Evolutionary conservation across 345 rosid genomes (phyloP), one percentile per base, ranked within the genome.

Genomic region (Gossypium bickii): DNA sequence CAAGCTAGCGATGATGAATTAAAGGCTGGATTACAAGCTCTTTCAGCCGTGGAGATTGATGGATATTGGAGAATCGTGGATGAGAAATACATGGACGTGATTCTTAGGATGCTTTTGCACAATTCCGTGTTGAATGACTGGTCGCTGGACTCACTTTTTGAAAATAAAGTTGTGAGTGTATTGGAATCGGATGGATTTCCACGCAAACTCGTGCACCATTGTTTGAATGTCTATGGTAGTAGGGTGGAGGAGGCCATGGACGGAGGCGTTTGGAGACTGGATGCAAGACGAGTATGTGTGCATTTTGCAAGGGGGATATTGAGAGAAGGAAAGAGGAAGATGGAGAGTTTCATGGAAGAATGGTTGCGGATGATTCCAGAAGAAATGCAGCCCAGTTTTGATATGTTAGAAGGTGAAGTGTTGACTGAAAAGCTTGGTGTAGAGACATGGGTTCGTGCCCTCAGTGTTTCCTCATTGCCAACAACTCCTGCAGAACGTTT

Each of bases 351-450:
- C 67, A 84, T 88, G 85, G 92, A 82, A 17, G 90, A 87, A 77
- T 93, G 95, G 99, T 76, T 10, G 78, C 77, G 74, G 79, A 83
- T 80, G 80, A 82, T 91, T 55, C 99, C 97, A 0, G 84, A 83
- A 25, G 92, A 90, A 59, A 89, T 93, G 86, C 85, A 84, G 58
- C 87, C 79, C 45, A 87, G 76, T 56, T 86, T 92, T 4, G 87
- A 89, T 34, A 87, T 89, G 93, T 82, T 94, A 83, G 94, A 94
- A 81, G 98, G 99, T 4, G 96, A 93, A 85, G 87, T 91, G 81
- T 85, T 94, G 80, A 86, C 86, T n/a, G 99, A 93, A 82, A 91
- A 81, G 79, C 59, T 91, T 0, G 99, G 98, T 12, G 86, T 85
- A 10, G 95, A 94, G 18, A 86, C 85, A 18, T 88, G 93, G 97